These are phyloP conservation scores for Filobasidium uniguttulatum DNA, from an alignment of 1,284 basidiomycete species.

Conservation along the genomic window DNA sequence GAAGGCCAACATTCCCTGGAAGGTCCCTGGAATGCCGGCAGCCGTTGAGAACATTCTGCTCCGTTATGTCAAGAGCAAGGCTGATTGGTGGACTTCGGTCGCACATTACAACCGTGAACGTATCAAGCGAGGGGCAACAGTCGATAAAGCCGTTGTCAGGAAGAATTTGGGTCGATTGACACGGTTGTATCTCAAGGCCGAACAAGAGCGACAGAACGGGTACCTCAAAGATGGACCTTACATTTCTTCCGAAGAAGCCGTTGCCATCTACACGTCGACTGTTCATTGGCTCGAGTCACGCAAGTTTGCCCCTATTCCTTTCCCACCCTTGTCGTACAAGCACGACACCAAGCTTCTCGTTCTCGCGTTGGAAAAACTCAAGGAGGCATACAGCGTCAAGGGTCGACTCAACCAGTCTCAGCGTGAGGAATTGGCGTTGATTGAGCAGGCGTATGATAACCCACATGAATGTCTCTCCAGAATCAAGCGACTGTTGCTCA, in stretches of 20 bases:
- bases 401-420: slow-evolving; percentile 91
- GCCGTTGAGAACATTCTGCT: slow-evolving; percentile 98
- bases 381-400: slow-evolving; percentile 97
- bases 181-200: slow-evolving; percentile 83
- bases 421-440: slow-evolving; percentile 85
- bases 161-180: slow-evolving; percentile 41
- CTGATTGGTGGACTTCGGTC: slow-evolving; percentile 96
- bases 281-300: slow-evolving; percentile 87
- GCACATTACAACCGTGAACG: slow-evolving; percentile 59
- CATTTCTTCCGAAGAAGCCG: slow-evolving; percentile 91
- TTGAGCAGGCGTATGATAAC: slow-evolving; percentile 78
- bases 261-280: slow-evolving; percentile 91
- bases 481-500: slow-evolving; percentile 87
- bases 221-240: slow-evolving; percentile 96
- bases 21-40: slow-evolving; percentile 47
- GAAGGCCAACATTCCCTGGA: slow-evolving; percentile 81
- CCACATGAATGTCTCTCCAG: slow-evolving; percentile 59
- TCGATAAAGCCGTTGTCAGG: slow-evolving; percentile 82
- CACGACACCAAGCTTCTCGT: slow-evolving; percentile 94
- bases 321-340: slow-evolving; percentile 95
- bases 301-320: slow-evolving; percentile 88
- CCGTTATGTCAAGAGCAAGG: slow-evolving; percentile 98
- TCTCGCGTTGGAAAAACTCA: slow-evolving; percentile 85
- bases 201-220: slow-evolving; percentile 91
- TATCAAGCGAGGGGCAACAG: slow-evolving; percentile 89